Evolutionary conservation across 495 filamentous ascomycete genomes (phyloP).

Genomic region (Xylaria venustula): DNA sequence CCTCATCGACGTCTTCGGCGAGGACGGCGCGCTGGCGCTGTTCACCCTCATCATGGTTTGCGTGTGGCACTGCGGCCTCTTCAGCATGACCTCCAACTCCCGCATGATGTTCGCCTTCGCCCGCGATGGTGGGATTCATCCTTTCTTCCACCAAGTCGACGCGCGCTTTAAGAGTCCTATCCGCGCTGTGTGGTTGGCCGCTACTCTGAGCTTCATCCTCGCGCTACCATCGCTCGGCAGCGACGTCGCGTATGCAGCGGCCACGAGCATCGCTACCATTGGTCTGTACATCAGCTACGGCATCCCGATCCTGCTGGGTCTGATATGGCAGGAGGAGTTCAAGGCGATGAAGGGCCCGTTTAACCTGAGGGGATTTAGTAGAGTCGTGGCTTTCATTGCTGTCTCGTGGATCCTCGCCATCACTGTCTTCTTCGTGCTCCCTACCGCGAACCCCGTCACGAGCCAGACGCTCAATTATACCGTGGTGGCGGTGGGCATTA

Average conservation of each 20-base stretch:
- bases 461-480: constrained; percentile 59
- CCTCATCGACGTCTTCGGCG: constrained; percentile 57
- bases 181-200: constrained; percentile 56
- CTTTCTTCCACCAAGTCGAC: constrained; percentile 61
- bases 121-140: constrained; percentile 64
- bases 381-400: constrained; percentile 50
- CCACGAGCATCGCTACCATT: constrained; percentile 63
- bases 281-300: constrained; percentile 66
- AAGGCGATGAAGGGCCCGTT: constrained; percentile 52
- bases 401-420: constrained; percentile 55
- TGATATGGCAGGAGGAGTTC: constrained; percentile 43
- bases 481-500: constrained; percentile 58
- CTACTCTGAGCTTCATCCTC: constrained; percentile 56
- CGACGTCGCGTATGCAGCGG: constrained; percentile 59
- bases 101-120: constrained; percentile 62
- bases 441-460: constrained; percentile 53
- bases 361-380: constrained; percentile 51
- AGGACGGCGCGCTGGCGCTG: constrained; percentile 67
- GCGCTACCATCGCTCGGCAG: constrained; percentile 61
- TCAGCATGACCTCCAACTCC: constrained; percentile 58
- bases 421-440: constrained; percentile 56
- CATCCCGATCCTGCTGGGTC: constrained; percentile 55
- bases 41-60: constrained; percentile 67
- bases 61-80: constrained; percentile 61
- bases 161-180: constrained; percentile 49